Conservation (phyloP, 2,329 filamentous ascomycete species). For the Botrytis fabae region DNA sequence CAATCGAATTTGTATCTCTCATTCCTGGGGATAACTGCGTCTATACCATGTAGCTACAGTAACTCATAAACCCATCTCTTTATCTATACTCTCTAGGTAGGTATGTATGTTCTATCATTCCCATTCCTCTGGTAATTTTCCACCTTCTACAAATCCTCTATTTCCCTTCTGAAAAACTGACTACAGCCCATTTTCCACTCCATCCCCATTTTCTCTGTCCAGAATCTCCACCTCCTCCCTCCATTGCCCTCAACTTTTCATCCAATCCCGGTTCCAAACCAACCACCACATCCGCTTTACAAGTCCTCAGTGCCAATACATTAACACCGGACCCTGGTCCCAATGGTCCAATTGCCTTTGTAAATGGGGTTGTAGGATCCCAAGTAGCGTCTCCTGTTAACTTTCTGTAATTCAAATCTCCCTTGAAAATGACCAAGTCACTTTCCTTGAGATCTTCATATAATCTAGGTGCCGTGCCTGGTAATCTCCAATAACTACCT, state of each 20-base stretch:
- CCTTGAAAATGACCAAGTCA: slow-evolving; percentile 94
- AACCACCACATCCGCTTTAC: slow-evolving; percentile 95
- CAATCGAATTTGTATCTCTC: neutral
- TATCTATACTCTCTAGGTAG: neutral
- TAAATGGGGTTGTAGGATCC: slow-evolving; percentile 86
- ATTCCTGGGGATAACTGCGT: neutral
- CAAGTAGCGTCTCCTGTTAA: slow-evolving; percentile 81
- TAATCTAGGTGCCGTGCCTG: slow-evolving; percentile 64
- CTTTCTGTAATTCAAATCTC: slow-evolving; percentile 95
- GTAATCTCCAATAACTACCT: slow-evolving; percentile 87
- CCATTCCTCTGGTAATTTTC: neutral
- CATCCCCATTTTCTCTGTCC: slow-evolving; percentile 82
- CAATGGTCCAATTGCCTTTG: slow-evolving; percentile 79
- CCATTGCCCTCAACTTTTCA: slow-evolving; percentile 69
- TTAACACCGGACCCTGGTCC: slow-evolving; percentile 81
- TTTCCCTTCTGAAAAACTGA: slow-evolving; percentile 77
- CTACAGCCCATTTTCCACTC: slow-evolving; percentile 96
- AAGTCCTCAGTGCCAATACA: slow-evolving; percentile 83
- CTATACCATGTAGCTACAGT: neutral
- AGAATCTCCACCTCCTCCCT: slow-evolving; percentile 68
- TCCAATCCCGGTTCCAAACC: slow-evolving; percentile 81
- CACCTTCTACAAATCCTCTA: slow-evolving; percentile 20
- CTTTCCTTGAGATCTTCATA: slow-evolving; percentile 76
- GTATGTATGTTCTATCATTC: neutral
- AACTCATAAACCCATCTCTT: neutral